Base-by-base conservation (phyloP, 352 stramenopile species). In the Aphanomyces astaci region DNA sequence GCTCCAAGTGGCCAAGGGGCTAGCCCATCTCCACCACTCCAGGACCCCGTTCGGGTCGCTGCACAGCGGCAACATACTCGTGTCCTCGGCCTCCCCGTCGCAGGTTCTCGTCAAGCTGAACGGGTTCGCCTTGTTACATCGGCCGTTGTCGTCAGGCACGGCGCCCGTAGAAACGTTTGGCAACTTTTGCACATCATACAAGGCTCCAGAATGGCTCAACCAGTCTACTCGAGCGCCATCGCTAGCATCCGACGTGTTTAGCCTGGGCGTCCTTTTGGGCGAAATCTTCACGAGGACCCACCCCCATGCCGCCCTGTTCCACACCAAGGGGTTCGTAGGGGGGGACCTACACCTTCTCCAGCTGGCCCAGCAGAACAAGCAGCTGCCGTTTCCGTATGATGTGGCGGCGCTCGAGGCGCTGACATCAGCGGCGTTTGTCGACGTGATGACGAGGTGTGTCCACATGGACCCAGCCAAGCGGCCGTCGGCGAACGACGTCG, bases 231-330 rank as follows among this genome's bases (percentile, higher is more conserved):
- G 51, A 59, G 17, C 51, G 51, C 17, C 22, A 59, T n/a, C n/a
- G n/a, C n/a, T n/a, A 59, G 13, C 51, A 4, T 9, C 24, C 48
- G 17, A 60, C 32, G 46, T 68, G 17, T 68, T 48, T 24, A 5
- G 24, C 22, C 31, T 68, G 22, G 62, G 62, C 10, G 24, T 68
- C 7, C 13, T 68, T 1, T 27, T 68, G 10, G 62, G 62, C 3
- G 43, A 68, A 68, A 49, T 68, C 32, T 68, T 57, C 36, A 31
- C 28, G 31, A 40, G 62, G 10, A 11, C 9, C 24, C 62, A 19
- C 5, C 31, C 19, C 28, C 59, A 43, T 33, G 32, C 43, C 1
- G n/a, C 51, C 30, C 62, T 60, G 24, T 5, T 43, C 4, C 43
- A 60, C 9, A 25, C n/a, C 0, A 40, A 39, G 13, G 62, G 62